Evolutionary conservation across 768 basidiomycete genomes (phyloP), one percentile per base, ranked within the genome.

Genomic region (Mycena vulgaris): DNA sequence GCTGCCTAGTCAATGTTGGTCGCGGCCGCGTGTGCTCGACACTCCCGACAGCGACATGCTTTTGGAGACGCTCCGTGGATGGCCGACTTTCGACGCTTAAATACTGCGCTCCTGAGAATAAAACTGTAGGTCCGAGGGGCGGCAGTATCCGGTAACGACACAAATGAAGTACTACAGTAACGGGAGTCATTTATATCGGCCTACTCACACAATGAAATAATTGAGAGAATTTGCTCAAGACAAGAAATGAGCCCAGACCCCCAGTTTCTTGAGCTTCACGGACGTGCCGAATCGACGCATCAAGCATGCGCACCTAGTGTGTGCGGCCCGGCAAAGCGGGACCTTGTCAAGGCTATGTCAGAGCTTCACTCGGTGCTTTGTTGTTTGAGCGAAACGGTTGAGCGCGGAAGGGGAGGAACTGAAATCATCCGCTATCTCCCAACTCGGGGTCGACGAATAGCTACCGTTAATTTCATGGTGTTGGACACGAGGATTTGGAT

Each of bases 31-130:
- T 25, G 23, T 49, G 48, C 48, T 49, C 48, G 48, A 49, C 25
- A 49, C 48, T 49, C 48, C 48, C 48, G 48, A 49, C 25, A 49
- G 48, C 48, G 48, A 49, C 48, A 49, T 28, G 48, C 48, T 49
- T 49, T 28, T 49, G 45, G 45, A 47, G 45, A 47, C 45, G 45
- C 8, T 47, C 45, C 45, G 45, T 47, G 45, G 45, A 47, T 47
- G 45, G 45, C 45, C 45, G 45, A 47, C 45, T 47, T 47, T 47
- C 45, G n/a, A 47, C 23, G 45, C 45, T 47, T 47, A 47, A 47
- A 47, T 47, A 47, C 45, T 47, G 23, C 45, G 45, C 45, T 47
- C 45, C 45, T 14, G 45, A 47, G 10, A 47, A 47, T 47, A 25
- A 47, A 47, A n/a, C 45, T 47, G n/a, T 23, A 47, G 45, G n/a